Evolutionary conservation across 257 asterid species (phyloP).

Genomic region (Avicennia marina): DNA sequence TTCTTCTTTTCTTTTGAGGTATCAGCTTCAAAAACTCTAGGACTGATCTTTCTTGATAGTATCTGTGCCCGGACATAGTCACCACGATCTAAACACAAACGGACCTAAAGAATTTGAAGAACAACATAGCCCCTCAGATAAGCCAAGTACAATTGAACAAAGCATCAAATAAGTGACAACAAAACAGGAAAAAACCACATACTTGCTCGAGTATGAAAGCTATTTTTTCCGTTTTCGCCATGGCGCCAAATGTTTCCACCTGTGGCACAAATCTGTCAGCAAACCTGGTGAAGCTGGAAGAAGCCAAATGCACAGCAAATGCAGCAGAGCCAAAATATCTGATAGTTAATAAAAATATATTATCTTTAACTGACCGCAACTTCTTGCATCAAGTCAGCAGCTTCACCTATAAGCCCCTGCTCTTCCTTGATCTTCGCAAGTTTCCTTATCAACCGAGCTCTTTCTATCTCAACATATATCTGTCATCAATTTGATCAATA

Average conservation of each 20-base stretch:
- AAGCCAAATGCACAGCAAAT: background rate
- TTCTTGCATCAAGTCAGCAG: conserved; percentile 99
- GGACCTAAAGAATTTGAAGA: conserved; percentile 56
- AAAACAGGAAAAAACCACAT: conserved; percentile 14
- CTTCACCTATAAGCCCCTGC: conserved; percentile 84
- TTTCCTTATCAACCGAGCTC: conserved; percentile 90
- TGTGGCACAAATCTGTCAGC: conserved; percentile 23
- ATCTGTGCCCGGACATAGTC: conserved; percentile 97
- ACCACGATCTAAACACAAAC: conserved; percentile 87
- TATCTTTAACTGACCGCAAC: conserved; percentile 70
- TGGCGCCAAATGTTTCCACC: conserved; percentile 98
- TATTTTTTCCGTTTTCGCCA: conserved; percentile 98
- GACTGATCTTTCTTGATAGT: conserved; percentile 91
- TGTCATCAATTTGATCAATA: conserved; percentile 17
- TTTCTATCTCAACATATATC: conserved; percentile 98
- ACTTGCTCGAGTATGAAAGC: conserved; percentile 98
- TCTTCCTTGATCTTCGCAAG: conserved; percentile 93
- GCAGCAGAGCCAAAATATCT: background rate
- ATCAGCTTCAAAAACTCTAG: conserved; percentile 92
- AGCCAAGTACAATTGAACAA: no score
- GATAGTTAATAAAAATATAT: background rate
- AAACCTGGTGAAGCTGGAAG: background rate
- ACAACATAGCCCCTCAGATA: background rate
- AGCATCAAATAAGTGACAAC: background rate
- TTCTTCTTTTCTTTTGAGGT: conserved; percentile 82